These are phyloP conservation scores for Candida bentonensis DNA, from an alignment of 805 yeast species.

Conservation along the genomic window DNA sequence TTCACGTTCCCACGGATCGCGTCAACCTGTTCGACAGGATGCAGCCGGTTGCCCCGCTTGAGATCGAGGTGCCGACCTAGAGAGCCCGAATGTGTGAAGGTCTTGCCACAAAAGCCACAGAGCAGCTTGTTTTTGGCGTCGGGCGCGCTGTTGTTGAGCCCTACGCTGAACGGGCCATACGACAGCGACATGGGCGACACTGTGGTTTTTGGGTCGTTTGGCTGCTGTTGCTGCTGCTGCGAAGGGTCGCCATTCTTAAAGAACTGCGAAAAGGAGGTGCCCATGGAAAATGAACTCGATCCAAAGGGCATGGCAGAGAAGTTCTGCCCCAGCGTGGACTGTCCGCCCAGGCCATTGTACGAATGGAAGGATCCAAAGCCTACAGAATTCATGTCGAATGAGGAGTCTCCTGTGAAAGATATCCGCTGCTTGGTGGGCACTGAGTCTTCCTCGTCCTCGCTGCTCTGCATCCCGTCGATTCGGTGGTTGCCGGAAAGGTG, in stretches of 20 bases:
- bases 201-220: background rate
- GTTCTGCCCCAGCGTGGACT: background rate
- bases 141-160: background rate
- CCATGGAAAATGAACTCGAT: background rate
- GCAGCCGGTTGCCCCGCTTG: constrained; percentile 37
- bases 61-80: constrained; percentile 46
- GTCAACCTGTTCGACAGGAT: constrained; percentile 37
- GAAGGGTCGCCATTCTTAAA: background rate
- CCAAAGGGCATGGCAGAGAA: background rate
- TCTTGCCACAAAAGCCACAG: constrained; percentile 31
- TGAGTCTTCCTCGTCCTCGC: background rate
- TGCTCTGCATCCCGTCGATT: background rate
- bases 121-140: background rate
- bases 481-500: background rate
- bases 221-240: background rate
- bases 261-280: background rate
- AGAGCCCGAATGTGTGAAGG: constrained; percentile 44
- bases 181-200: background rate
- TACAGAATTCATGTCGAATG: background rate
- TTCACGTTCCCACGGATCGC: constrained; percentile 34
- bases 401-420: background rate
- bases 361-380: background rate
- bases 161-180: background rate
- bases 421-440: background rate
- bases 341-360: background rate